A percentile compares a stretch with the other conserved stretches of the same genome.
phyloP scores from a whole-genome alignment of 805 yeast species.

The Grigorovia jiainica region DNA sequence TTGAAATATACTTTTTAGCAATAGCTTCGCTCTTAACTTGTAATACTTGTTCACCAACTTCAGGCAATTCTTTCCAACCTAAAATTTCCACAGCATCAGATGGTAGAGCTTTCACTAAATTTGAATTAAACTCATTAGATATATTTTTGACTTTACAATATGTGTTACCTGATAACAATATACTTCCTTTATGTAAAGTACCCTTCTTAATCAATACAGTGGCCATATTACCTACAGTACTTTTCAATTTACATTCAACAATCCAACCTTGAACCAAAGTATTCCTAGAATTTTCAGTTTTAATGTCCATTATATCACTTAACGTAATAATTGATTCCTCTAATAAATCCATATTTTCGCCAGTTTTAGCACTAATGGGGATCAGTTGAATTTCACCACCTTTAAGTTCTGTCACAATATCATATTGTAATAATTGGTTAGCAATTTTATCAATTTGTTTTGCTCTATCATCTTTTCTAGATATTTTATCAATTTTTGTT shows the following conservation, averaged over 20 bases:
- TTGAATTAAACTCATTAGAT: conserved; percentile 62
- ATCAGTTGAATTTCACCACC: conserved; percentile 95
- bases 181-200: conserved; percentile 53
- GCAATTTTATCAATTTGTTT: conserved; percentile 67
- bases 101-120: conserved; percentile 62
- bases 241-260: conserved; percentile 72
- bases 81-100: conserved; percentile 82
- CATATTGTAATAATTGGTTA: conserved; percentile 66
- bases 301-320: conserved; percentile 73
- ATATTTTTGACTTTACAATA: conserved; percentile 77
- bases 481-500: conserved; percentile 78
- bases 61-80: conserved; percentile 93
- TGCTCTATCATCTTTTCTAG: conserved; percentile 30
- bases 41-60: conserved; percentile 77
- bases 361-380: conserved; percentile 80
- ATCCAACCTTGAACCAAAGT: conserved; percentile 73
- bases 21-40: conserved; percentile 64
- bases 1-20: conserved; percentile 67
- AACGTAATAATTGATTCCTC: conserved; percentile 83
- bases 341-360: conserved; percentile 77
- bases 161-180: conserved; percentile 80
- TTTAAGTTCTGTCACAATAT: conserved; percentile 77
- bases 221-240: conserved; percentile 78
- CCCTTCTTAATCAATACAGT: conserved; percentile 81
- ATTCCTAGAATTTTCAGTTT: conserved; percentile 41